Conservation (phyloP, 1,139 yeast species). For the Blastobotrys malaysiensis region DNA sequence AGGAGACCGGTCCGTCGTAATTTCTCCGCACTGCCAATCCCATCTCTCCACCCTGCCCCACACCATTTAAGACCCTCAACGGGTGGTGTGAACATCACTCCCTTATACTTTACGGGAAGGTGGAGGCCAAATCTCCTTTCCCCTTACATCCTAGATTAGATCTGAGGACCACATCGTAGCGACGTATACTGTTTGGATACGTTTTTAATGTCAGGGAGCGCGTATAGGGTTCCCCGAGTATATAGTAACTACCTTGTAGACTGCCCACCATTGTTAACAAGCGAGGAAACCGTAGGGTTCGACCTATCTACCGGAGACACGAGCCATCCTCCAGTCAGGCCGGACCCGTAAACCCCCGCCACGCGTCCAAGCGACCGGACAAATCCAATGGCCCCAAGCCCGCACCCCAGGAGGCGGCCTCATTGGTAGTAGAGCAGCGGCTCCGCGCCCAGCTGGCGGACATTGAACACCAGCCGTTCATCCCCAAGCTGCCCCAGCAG, state of each 20-base stretch:
- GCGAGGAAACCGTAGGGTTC: conserved; percentile 73
- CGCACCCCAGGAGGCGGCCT: neutral
- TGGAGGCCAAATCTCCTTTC: neutral
- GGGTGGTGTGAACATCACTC: neutral
- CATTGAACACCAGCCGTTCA: neutral
- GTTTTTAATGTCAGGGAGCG: too few species aligned
- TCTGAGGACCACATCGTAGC: neutral
- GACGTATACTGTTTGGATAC: too few species aligned
- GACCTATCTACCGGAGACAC: conserved; percentile 64
- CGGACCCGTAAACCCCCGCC: neutral
- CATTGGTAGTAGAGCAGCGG: neutral
- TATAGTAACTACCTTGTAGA: neutral
- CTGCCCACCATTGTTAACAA: conserved; percentile 81
- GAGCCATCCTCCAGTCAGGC: conserved; percentile 21
- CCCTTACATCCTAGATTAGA: neutral
- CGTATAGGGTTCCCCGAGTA: neutral
- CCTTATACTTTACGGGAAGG: neutral
- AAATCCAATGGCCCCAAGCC: neutral
- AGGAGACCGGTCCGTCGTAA: neutral
- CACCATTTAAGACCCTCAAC: neutral
- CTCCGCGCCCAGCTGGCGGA: neutral
- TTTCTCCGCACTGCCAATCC: neutral
- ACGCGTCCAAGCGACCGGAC: neutral
- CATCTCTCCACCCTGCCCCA: neutral
- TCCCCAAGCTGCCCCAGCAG: neutral